phyloP scores from a whole-genome alignment of 2,329 filamentous ascomycete genomes.

The Hirsutella minnesotensis region DNA sequence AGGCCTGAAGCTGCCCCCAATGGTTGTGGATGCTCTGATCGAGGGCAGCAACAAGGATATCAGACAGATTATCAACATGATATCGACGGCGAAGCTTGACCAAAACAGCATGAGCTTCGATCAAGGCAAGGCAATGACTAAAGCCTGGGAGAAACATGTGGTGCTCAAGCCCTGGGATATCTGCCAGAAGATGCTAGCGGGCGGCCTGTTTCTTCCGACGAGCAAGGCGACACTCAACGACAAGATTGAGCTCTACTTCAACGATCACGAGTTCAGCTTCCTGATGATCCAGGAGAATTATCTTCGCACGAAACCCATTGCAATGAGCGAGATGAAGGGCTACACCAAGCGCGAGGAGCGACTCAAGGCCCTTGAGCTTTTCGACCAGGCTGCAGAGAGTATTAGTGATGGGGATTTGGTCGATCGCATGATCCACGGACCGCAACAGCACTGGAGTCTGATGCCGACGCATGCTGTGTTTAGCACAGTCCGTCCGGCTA shows the following conservation, averaged over 20 bases:
- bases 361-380: constrained; percentile 74
- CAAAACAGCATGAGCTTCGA: constrained; percentile 70
- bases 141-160: constrained; percentile 96
- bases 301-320: constrained; percentile 66
- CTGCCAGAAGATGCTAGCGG: constrained; percentile 78
- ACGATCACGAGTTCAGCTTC: constrained; percentile 95
- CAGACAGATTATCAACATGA: constrained; percentile 96
- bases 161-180: constrained; percentile 98
- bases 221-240: constrained; percentile 88
- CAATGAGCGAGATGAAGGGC: constrained; percentile 36
- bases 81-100: constrained; percentile 86
- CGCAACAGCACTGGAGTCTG: constrained; percentile 94
- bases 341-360: constrained; percentile 56
- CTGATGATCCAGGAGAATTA: constrained; percentile 99
- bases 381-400: constrained; percentile 80
- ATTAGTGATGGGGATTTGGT: constrained; percentile 96
- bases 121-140: constrained; percentile 85
- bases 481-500: constrained; percentile 85
- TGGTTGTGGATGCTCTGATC: constrained; percentile 84
- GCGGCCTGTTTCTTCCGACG: constrained; percentile 71
- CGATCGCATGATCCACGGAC: constrained; percentile 95
- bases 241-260: constrained; percentile 98
- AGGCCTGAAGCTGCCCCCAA: constrained; percentile 69
- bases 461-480: constrained; percentile 97
- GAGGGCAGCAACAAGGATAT: constrained; percentile 95